These are phyloP conservation scores for Cladosporium sp. DNA, from an alignment of 2,329 filamentous ascomycete species.

Conservation along the genomic window DNA sequence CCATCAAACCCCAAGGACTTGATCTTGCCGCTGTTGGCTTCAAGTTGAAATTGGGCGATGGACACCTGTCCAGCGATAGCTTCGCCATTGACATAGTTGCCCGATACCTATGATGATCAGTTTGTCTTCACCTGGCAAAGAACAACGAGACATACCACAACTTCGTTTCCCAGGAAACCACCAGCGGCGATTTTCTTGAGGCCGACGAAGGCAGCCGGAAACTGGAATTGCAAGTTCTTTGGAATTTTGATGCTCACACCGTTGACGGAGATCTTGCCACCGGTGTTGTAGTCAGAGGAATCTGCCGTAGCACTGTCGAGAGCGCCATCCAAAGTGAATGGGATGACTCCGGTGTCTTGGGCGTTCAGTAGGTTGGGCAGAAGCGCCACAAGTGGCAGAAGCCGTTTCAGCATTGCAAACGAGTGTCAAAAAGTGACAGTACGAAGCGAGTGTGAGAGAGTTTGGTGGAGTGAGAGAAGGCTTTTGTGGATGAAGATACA, in stretches of 20 bases:
- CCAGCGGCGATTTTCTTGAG: conserved; percentile 32
- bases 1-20: conserved; percentile 10
- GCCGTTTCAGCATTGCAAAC: conserved; percentile 7
- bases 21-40: conserved; percentile 11
- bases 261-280: conserved; percentile 44
- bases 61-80: conserved; percentile 38
- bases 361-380: conserved; percentile 2
- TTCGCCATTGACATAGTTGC: conserved; percentile 36
- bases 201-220: conserved; percentile 45
- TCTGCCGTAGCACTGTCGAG: conserved; percentile 25
- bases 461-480: neutral
- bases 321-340: conserved; percentile 27
- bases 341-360: conserved; percentile 2
- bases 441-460: neutral
- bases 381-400: conserved; percentile 3
- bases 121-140: neutral
- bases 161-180: conserved; percentile 22
- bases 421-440: neutral
- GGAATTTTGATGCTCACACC: conserved; percentile 45
- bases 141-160: conserved; percentile 21
- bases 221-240: conserved; percentile 48
- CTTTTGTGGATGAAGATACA: conserved; percentile 2
- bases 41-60: conserved; percentile 34
- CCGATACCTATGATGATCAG: conserved; percentile 26
- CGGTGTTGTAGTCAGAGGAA: conserved; percentile 38